Evolutionary conservation across 192 early-diverging fungal genomes (phyloP).

Genomic region (Backusella sp.): DNA sequence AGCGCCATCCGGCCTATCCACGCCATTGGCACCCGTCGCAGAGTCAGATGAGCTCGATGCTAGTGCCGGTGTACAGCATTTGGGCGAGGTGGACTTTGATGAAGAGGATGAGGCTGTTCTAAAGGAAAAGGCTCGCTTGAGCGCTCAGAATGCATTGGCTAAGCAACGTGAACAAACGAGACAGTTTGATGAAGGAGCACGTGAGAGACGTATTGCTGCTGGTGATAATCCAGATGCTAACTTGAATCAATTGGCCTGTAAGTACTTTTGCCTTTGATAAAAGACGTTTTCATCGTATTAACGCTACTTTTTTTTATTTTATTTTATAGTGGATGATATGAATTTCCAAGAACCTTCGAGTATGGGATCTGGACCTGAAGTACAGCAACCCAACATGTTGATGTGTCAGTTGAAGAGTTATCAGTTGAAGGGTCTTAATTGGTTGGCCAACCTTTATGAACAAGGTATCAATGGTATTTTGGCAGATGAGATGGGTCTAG

Average conservation of each 20-base stretch:
- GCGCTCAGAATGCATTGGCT: constrained; percentile 76
- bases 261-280: constrained; percentile 11
- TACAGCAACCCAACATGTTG: constrained; percentile 82
- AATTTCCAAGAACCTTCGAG: constrained; percentile 80
- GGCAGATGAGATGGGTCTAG: constrained; percentile 79
- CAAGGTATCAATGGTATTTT: constrained; percentile 91
- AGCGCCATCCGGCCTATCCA: constrained; percentile 16
- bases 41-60: constrained; percentile 13
- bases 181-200: constrained; percentile 64
- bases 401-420: constrained; percentile 83
- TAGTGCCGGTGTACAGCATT: constrained; percentile 10
- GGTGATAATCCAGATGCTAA: constrained; percentile 34
- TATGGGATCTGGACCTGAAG: constrained; percentile 66
- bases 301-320: not conserved
- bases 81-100: constrained; percentile 78
- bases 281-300: not conserved
- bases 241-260: constrained; percentile 48
- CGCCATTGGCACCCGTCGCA: not conserved
- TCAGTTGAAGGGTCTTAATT: constrained; percentile 83
- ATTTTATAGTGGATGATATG: constrained; percentile 69
- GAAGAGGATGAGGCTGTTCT: constrained; percentile 70
- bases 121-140: constrained; percentile 64
- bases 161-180: constrained; percentile 64
- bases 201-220: constrained; percentile 35
- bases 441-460: constrained; percentile 85